Base-by-base conservation (phyloP, 495 filamentous ascomycete genomes). In the Penicillium longicatenatum region DNA sequence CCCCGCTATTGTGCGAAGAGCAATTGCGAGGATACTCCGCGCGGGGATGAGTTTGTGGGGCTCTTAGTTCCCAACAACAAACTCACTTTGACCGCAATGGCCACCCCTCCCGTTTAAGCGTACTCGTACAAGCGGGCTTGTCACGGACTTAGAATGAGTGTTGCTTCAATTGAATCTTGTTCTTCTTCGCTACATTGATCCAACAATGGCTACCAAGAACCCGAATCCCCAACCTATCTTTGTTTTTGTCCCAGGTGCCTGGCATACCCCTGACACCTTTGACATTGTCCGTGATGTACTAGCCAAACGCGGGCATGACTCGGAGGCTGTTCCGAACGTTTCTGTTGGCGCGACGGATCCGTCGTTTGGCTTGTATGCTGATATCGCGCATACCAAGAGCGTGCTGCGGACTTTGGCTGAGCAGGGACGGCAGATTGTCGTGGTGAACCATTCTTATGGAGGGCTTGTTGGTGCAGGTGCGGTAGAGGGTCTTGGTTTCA, bases 401-500 rank as follows among this genome's bases (percentile, higher is more conserved):
- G 17, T 56, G 10, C 7, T 62, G 2, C 8, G 46, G 17, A 22
- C 53, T 14, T 24, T 61, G 21, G 52, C 49, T 0, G 52, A 60
- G 17, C 29, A 53, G 16, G 56, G 60, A 29, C 24, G 47, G 9
- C 26, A 58, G n/a, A 24, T 69, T 12, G 52, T 70, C 39, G 50
- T 83, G 11, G 77, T 81, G 1, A 63, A 69, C 46, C 80, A 83
- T 58, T 71, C 67, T 5, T 73, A 72, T 59, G 66, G 72, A 22
- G 73, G 78, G 11, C 49, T 75, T 20, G 68, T 76, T 26, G 71
- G 75, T 19, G 63, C 66, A 6, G 71, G 74, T 26, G 79, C 78
- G n/a, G 57, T 75, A 4, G 62, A 75, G 52, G 75, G 73, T 11
- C 62, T 81, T 5, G 70, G 62, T 33, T 73, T 73, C 20, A 43